Base-by-base conservation (phyloP, 805 yeast genomes). In the Ogataea degrootiae region DNA sequence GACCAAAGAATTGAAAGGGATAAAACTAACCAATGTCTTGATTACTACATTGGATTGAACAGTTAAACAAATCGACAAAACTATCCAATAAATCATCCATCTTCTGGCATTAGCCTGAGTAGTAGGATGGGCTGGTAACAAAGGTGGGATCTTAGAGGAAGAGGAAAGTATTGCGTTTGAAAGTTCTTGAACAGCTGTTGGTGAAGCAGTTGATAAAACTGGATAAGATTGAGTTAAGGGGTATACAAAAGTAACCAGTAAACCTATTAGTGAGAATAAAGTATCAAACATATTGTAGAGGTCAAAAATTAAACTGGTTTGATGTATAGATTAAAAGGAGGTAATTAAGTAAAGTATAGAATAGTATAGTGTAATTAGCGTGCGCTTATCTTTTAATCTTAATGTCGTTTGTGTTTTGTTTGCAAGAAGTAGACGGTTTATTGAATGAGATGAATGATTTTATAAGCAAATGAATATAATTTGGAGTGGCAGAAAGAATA, bases 31-130 rank as follows among this genome's bases (percentile, higher is more conserved):
- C n/a, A 86, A 44, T 19, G 77, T 68, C 9, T 75, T 64, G 17
- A 61, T 55, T 4, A 58, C 34, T 5, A 39, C 38, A 29, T 50
- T 51, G 8, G 61, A 56, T 15, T 47, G 49, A 8, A 54, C 42
- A 17, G 50, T 43, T 6, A 52, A 43, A 40, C 56, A 61, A 7
- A 70, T 52, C 5, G 83, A 74, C 45, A 75, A 64, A 1, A 85
- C 80, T 12, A 84, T 70, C 96, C 96, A 88, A 65, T 85, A 82
- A 48, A 73, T 67, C 34, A 76, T 64, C 78, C 83, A 76, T 45
- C 49, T 48, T 21, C 37, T 15, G 7, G 37, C 9, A 19, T 39
- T 36, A 11, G 19, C 15, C 11, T 33, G 39, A 7, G 26, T 17
- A 6, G 8, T 34, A 8, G 46, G 43, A 19, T 44, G 21, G 5